Evolutionary conservation across 2,329 filamentous ascomycete species (phyloP).

Genomic region (Xylaria sp.): DNA sequence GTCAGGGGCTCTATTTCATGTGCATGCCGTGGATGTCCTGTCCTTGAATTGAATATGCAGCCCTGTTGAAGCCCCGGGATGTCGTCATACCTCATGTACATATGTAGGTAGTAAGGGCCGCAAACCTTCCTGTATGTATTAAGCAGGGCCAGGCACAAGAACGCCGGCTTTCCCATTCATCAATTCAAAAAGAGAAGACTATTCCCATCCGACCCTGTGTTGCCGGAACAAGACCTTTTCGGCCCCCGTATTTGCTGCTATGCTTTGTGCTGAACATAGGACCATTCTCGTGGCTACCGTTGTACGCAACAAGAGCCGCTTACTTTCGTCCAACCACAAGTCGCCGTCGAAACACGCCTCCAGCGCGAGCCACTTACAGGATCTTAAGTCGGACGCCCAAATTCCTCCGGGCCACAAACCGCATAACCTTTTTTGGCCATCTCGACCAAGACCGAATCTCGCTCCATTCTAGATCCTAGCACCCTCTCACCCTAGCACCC

Average conservation of each 20-base stretch:
- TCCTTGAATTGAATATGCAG: too few species aligned
- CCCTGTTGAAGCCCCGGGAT: too few species aligned
- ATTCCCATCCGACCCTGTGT: too few species aligned
- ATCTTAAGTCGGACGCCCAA: slow-evolving; percentile 16
- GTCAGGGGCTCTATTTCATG: too few species aligned
- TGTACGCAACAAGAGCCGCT: slow-evolving; percentile 19
- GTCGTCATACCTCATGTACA: neutral
- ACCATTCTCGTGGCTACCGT: slow-evolving; percentile 16
- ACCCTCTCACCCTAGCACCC: neutral
- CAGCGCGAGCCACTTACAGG: slow-evolving; percentile 32
- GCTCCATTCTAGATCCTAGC: slow-evolving; percentile 5
- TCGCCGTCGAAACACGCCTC: slow-evolving; percentile 36
- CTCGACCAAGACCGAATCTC: slow-evolving; percentile 7
- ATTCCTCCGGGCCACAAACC: slow-evolving; percentile 17
- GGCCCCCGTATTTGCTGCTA: too few species aligned
- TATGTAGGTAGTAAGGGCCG: neutral
- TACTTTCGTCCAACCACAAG: slow-evolving; percentile 37
- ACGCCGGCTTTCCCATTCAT: too few species aligned
- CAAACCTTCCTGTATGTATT: too few species aligned
- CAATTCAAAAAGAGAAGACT: too few species aligned
- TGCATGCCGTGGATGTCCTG: too few species aligned
- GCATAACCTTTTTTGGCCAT: slow-evolving; percentile 18
- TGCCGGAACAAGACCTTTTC: too few species aligned
- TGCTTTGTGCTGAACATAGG: too few species aligned
- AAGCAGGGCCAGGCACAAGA: too few species aligned